phyloP scores from a whole-genome alignment of 495 filamentous ascomycete genomes.

The Penicillium pancosmium region DNA sequence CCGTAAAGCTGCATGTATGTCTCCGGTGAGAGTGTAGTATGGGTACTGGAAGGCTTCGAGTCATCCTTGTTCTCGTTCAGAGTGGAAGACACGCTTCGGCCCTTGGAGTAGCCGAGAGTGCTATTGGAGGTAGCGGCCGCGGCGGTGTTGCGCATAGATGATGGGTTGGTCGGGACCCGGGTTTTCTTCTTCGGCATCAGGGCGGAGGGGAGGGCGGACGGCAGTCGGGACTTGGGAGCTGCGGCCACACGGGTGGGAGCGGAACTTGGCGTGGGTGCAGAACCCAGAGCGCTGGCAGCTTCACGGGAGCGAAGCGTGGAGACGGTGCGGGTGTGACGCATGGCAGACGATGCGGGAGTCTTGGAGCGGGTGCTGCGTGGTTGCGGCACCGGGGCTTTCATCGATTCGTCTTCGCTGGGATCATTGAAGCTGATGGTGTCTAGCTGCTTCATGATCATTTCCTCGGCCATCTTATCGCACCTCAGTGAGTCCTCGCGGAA shows the following conservation, averaged over 20 bases:
- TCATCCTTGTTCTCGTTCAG: constrained; percentile 36
- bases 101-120: constrained; percentile 81
- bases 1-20: constrained; percentile 50
- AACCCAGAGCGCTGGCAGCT: constrained; percentile 57
- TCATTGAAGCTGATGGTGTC: constrained; percentile 58
- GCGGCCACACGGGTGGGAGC: constrained; percentile 39
- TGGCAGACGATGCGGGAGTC: constrained; percentile 27
- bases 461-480: constrained; percentile 55
- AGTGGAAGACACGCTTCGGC: constrained; percentile 61
- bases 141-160: constrained; percentile 59
- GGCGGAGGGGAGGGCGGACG: constrained; percentile 33
- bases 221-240: constrained; percentile 43
- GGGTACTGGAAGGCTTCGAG: constrained; percentile 21
- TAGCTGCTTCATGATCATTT: constrained; percentile 63
- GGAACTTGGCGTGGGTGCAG: constrained; percentile 36
- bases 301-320: constrained; percentile 53
- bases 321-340: constrained; percentile 32
- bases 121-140: constrained; percentile 69
- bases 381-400: constrained; percentile 15
- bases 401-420: constrained; percentile 33
- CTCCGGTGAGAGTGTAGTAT: constrained; percentile 41
- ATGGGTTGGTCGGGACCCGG: constrained; percentile 46
- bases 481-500: constrained; percentile 54
- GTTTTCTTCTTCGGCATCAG: constrained; percentile 46
- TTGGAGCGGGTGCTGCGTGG: constrained; percentile 29